Evolutionary conservation across 495 filamentous ascomycete species (phyloP).

Genomic region (Penicillium robsamsonii): DNA sequence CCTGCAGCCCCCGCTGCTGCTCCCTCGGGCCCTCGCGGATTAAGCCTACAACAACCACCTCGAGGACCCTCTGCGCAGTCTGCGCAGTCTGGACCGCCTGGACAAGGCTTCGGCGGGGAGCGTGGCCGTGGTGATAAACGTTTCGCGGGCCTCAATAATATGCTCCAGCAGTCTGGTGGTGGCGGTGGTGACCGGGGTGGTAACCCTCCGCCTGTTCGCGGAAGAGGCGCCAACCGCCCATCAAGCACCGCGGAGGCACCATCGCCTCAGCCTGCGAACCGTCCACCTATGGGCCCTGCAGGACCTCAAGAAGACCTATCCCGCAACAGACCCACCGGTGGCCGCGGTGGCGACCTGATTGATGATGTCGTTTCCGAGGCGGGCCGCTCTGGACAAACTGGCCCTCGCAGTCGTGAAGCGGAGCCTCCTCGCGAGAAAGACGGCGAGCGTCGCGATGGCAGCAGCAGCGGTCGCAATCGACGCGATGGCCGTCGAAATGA

Average conservation of each 20-base stretch:
- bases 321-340: conserved; percentile 21
- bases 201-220: conserved; percentile 37
- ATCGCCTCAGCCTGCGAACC: conserved; percentile 30
- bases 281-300: conserved; percentile 29
- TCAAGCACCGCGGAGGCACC: conserved; percentile 24
- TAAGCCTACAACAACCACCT: conserved; percentile 22
- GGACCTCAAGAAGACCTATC: conserved; percentile 27
- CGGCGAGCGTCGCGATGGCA: conserved; percentile 32
- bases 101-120: conserved; percentile 33
- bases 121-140: conserved; percentile 45
- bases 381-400: conserved; percentile 25
- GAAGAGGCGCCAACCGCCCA: conserved; percentile 39
- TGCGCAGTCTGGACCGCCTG: not conserved
- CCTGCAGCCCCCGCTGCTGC: conserved; percentile 3
- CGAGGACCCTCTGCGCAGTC: conserved; percentile 18
- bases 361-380: conserved; percentile 35
- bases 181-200: conserved; percentile 33
- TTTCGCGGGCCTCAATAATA: conserved; percentile 43
- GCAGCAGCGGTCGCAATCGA: conserved; percentile 22
- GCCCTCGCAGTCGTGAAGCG: conserved; percentile 29
- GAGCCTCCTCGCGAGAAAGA: conserved; percentile 25
- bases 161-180: conserved; percentile 44
- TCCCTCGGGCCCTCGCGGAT: conserved; percentile 14
- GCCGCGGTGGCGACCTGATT: conserved; percentile 28
- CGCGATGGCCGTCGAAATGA: conserved; percentile 39